Evolutionary conservation across 1,139 yeast genomes (phyloP), one percentile per base, ranked within the genome.

Genomic region (Suhomyces wounanorum): DNA sequence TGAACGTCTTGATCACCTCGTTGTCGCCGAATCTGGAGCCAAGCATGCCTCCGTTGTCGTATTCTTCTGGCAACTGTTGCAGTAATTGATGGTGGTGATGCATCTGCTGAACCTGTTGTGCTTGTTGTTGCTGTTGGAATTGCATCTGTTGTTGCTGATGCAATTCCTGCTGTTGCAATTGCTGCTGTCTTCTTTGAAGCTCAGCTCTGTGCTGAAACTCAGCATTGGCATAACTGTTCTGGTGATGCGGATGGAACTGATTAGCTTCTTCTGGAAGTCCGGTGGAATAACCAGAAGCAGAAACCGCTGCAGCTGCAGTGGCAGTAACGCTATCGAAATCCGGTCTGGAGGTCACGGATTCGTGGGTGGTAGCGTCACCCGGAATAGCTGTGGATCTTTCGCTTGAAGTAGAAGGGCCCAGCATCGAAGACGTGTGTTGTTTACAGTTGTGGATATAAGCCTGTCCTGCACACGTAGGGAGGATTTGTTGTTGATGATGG

Each of bases 1-100:
- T 61, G 57, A 77, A 77, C 5, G 80, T 74, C 63, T 75, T 74
- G 63, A 77, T 76, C 46, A 77, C 72, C 57, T 76, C 81, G 55
- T 75, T 75, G 54, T 77, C 81, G 48, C 69, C 65, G 57, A 64
- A 77, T 52, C 71, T 62, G 11, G 76, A 71, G 21, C 59, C 55
- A 43, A 59, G 58, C 26, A 56, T 44, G 3, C 59, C 60, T 3
- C 56, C 55, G 33, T 51, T 53, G 40, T 57, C 58, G 37, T 54
- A 56, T 37, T 58, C 59, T 14, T 58, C 62, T 21, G 54, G 48
- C 28, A 47, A 42, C 7, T 35, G 44, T 25, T 52, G 55, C 16
- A 52, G 53, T 18, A 48, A 44, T 21, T 50, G 58, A 45, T 50
- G 55, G 39, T 45, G 52, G 36, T 50, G 55, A 16, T 43, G 52